These are phyloP conservation scores for Aspergillus texensis DNA, from an alignment of 2,329 filamentous ascomycete species.

Conservation along the genomic window DNA sequence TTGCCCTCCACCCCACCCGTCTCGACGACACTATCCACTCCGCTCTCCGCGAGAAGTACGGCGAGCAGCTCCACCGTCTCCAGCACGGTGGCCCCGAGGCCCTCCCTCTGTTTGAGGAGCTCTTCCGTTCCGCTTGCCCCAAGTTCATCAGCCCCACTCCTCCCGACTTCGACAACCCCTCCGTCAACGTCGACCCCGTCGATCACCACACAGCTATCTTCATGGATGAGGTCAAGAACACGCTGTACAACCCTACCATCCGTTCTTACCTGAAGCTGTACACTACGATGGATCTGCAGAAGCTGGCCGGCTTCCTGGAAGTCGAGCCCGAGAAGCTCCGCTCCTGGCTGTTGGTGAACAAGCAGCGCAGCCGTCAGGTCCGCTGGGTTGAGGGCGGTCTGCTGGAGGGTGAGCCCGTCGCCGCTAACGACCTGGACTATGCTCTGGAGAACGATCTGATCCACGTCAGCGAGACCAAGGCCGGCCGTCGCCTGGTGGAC, in stretches of 20 bases:
- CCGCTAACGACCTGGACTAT: constrained; percentile 94
- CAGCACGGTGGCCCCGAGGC: constrained; percentile 95
- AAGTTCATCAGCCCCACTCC: constrained; percentile 99
- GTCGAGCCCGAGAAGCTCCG: constrained; percentile 95
- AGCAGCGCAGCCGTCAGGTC: constrained; percentile 96
- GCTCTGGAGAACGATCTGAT: constrained; percentile 96
- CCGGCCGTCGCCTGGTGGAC: constrained; percentile 93
- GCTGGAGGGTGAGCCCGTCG: constrained; percentile 88
- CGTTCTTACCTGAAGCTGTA: constrained; percentile 99
- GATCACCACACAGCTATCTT: constrained; percentile 97
- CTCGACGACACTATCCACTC: constrained; percentile 99
- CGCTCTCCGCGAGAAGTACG: constrained; percentile 96
- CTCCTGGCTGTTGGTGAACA: constrained; percentile 93
- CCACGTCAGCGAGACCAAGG: constrained; percentile 98
- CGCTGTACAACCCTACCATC: constrained; percentile 95
- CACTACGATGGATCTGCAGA: constrained; percentile 99
- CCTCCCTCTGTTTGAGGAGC: constrained; percentile 95
- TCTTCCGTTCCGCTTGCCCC: constrained; percentile 96
- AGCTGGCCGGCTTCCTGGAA: constrained; percentile 95
- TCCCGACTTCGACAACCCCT: constrained; percentile 95
- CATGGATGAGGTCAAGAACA: constrained; percentile 99
- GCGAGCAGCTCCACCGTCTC: constrained; percentile 94
- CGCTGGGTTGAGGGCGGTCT: constrained; percentile 90
- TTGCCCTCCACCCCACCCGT: constrained; percentile 94
- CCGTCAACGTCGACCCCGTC: constrained; percentile 92